A percentile compares a stretch with the other conserved stretches of the same genome.
Conservation (phyloP, 305 asterid species). For the Fraxinus angustifolia region DNA sequence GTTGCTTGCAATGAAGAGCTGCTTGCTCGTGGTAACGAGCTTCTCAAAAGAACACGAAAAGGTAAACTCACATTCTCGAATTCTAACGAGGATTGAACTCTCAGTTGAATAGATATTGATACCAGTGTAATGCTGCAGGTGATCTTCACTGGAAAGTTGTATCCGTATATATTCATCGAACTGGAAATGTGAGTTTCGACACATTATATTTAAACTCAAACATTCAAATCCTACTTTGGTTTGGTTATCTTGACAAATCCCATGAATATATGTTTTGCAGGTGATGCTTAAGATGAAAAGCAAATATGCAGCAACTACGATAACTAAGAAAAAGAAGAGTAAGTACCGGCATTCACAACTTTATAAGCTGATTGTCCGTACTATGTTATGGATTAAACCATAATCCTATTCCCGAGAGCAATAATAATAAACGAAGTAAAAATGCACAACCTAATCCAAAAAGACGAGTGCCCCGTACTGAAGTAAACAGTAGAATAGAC, state of each 20-base stretch:
- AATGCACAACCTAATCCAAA: not conserved
- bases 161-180: slow-evolving; percentile 85
- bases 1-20: slow-evolving; percentile 90
- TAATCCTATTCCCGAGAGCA: not conserved
- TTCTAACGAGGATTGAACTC: not conserved
- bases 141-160: slow-evolving; percentile 98
- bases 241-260: not conserved
- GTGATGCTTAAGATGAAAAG: slow-evolving; percentile 99
- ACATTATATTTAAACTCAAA: not conserved
- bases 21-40: slow-evolving; percentile 88
- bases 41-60: slow-evolving; percentile 87
- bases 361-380: not conserved
- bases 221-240: not conserved
- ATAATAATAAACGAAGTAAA: not conserved
- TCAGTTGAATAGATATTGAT: not conserved
- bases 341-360: slow-evolving; percentile 6
- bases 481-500: not conserved
- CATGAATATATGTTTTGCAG: slow-evolving; percentile 32
- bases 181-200: slow-evolving; percentile 58
- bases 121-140: slow-evolving; percentile 39
- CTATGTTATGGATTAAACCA: not conserved
- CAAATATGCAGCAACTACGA: slow-evolving; percentile 76
- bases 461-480: not conserved
- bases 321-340: slow-evolving; percentile 97
- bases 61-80: slow-evolving; percentile 32